A percentile compares a stretch with the other conserved stretches of the same genome.
Evolutionary conservation across 805 yeast species (phyloP).

Genomic region (Candida alai): DNA sequence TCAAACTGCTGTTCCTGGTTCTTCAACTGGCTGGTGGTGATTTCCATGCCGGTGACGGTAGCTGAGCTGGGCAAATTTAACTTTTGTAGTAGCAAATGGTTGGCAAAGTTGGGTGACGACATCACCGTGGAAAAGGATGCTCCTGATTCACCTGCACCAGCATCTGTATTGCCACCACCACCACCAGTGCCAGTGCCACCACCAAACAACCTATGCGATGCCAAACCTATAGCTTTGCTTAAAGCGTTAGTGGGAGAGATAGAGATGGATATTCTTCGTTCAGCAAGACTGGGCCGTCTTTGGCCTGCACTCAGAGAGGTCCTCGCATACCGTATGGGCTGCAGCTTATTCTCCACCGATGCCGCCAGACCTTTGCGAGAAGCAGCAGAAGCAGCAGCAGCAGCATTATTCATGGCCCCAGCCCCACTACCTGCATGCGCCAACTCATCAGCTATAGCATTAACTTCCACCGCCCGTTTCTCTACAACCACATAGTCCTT

Average conservation of each 20-base stretch:
- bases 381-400: no score
- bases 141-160: neutral
- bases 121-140: slow-evolving; percentile 18
- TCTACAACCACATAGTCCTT: slow-evolving; percentile 93
- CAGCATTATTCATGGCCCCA: slow-evolving; percentile 39
- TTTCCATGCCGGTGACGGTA: slow-evolving; percentile 9
- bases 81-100: slow-evolving; percentile 32
- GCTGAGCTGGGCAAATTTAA: slow-evolving; percentile 27
- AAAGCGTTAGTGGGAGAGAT: slow-evolving; percentile 84
- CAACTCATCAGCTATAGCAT: slow-evolving; percentile 91
- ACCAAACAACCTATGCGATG: slow-evolving; percentile 80
- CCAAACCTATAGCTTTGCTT: slow-evolving; percentile 80
- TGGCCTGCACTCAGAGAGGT: slow-evolving; percentile 46
- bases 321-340: slow-evolving; percentile 17
- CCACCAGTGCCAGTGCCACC: slow-evolving; percentile 6
- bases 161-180: slow-evolving; percentile 4
- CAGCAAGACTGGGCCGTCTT: slow-evolving; percentile 60
- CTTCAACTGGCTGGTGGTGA: slow-evolving; percentile 3
- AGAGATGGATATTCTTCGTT: slow-evolving; percentile 62
- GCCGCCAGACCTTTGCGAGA: slow-evolving; percentile 29
- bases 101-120: slow-evolving; percentile 31
- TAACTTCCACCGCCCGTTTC: slow-evolving; percentile 90
- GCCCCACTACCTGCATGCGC: slow-evolving; percentile 57
- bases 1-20: slow-evolving; percentile 2
- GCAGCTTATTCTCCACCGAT: slow-evolving; percentile 14